Evolutionary conservation across 257 asterid genomes (phyloP), one percentile per base, ranked within the genome.

Genomic region (Rubia yunnanensis): DNA sequence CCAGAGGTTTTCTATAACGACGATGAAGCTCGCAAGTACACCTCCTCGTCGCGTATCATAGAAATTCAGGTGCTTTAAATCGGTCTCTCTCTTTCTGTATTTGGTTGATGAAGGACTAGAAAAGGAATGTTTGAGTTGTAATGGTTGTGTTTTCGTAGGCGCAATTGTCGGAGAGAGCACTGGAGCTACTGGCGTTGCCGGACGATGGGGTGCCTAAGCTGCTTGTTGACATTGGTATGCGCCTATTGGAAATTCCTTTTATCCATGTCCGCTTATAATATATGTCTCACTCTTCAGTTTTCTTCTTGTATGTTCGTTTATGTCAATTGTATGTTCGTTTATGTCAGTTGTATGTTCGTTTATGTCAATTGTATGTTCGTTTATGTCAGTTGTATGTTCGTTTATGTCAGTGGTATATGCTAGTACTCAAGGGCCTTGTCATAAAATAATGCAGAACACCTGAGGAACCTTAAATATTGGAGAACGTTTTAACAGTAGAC

Each of bases 31-130:
- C 94, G 97, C 61, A 92, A 92, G 73, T 92, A 89, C 71, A 92
- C 98, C 11, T 92, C 97, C 17, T 92, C 98, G 61, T 89, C 98
- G 74, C 98, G 98, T 63, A 92, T 92, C 56, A 87, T 92, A 34
- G 94, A 84, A 64, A 87, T 92, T 69, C 98, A 92, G 97, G 98
- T 87, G 60, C 30, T 18, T 41, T 26, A 3, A 2, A 5, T 46
- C 52, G 1, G 22, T 44, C 2, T 57, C 22, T 27, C 20, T 13
- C 13, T 50, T 66, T 28, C 39, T 59, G 5, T 30, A 32, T 56
- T 10, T 3, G 36, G 41, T 64, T 18, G 53, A 46, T 26, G 36
- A 10, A 46, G 5, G 46, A 54, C 61, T 68, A 30, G 56, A 14
- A 50, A 59, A 1, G 54, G 38, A 48, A 41, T 46, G 20, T 5